A percentile compares a stretch with the other conserved stretches of the same genome.
These are phyloP conservation scores for Amanita rimosa DNA, from an alignment of 768 basidiomycete species.

Conservation along the genomic window DNA sequence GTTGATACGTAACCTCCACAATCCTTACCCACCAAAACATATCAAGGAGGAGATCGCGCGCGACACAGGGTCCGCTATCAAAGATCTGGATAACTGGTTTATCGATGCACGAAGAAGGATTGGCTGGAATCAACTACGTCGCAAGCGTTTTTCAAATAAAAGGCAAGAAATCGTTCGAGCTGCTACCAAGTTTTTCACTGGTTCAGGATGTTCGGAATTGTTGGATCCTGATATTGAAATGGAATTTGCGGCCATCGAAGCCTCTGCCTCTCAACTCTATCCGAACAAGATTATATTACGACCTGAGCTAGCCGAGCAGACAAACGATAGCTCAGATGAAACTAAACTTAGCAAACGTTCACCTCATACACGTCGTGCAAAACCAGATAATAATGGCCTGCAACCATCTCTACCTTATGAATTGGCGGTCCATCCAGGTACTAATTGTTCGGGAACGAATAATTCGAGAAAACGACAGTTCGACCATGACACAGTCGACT, in stretches of 20 bases:
- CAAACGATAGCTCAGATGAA: too few relatives aligned
- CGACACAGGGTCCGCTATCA: constrained; percentile 1
- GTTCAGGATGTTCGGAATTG: constrained; percentile 10
- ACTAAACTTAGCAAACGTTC: too few relatives aligned
- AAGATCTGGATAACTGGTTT: constrained; percentile 36
- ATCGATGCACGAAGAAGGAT: constrained; percentile 34
- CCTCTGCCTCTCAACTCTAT: background rate
- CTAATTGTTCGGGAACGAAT: too few relatives aligned
- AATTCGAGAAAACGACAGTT: too few relatives aligned
- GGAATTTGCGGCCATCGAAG: background rate
- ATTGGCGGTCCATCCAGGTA: too few relatives aligned
- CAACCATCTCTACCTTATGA: too few relatives aligned
- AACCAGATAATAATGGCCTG: too few relatives aligned
- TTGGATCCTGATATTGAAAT: constrained; percentile 1
- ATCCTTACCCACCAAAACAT: background rate
- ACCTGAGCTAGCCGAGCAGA: too few relatives aligned
- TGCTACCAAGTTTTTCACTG: constrained; percentile 22
- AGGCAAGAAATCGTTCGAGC: constrained; percentile 24
- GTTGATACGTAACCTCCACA: constrained; percentile 28
- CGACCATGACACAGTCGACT: too few relatives aligned
- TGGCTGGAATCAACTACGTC: constrained; percentile 36
- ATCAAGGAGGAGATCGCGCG: background rate
- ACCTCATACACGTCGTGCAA: too few relatives aligned
- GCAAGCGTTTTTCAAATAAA: constrained; percentile 19
- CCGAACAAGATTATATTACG: background rate